phyloP scores from a whole-genome alignment of 208 protist species.

The Trypanosoma cruzi region DNA sequence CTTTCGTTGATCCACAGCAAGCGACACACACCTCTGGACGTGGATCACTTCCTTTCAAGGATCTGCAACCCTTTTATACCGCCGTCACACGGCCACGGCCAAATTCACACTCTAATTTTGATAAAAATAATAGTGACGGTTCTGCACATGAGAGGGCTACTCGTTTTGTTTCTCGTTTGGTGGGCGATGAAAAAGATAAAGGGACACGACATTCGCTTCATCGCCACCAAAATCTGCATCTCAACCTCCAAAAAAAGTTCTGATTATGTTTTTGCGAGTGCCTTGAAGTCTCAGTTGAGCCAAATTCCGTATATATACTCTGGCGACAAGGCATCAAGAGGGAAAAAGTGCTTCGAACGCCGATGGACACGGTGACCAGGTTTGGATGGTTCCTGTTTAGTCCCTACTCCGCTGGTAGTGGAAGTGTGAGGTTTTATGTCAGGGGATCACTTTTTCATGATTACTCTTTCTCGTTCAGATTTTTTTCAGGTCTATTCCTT shows the following conservation, averaged over 20 bases:
- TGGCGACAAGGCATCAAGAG: slow-evolving; percentile 1
- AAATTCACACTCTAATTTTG: background rate
- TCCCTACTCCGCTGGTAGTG: background rate
- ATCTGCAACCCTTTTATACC: slow-evolving; percentile 28
- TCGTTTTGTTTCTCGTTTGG: background rate
- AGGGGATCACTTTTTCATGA: background rate
- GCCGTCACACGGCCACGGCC: background rate
- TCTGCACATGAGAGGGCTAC: background rate
- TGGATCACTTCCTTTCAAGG: slow-evolving; percentile 4
- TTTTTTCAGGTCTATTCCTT: background rate
- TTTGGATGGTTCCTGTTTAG: background rate
- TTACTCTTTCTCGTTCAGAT: background rate
- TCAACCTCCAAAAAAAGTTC: background rate
- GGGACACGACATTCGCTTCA: background rate
- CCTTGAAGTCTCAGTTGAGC: slow-evolving; percentile 7
- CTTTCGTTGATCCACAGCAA: slow-evolving; percentile 21
- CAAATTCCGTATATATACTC: background rate
- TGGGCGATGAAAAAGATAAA: background rate
- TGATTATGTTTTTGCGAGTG: slow-evolving; percentile 11
- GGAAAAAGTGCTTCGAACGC: background rate
- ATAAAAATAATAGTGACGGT: slow-evolving; percentile 1
- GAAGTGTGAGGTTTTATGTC: background rate
- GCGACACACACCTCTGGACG: background rate
- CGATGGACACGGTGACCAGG: background rate
- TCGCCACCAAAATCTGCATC: background rate